Conservation (phyloP, 176 grass and related monocot species). For the Hyparrhenia diplandra region DNA sequence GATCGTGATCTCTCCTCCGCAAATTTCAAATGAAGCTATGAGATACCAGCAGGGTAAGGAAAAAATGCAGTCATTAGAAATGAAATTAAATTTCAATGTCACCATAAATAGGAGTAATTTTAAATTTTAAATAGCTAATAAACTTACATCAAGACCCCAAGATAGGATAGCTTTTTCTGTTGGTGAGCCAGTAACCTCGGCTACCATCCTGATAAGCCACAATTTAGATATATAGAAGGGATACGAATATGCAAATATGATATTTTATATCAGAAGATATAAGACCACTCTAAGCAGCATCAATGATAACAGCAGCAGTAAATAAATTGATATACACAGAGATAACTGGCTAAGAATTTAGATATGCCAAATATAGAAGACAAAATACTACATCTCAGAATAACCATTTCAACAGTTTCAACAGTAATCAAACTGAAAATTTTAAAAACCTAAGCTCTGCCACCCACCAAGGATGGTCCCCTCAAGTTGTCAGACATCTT, state of each 20-base stretch:
- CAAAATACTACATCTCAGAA: not conserved
- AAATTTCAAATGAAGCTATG: slow-evolving; percentile 85
- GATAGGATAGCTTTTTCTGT: slow-evolving; percentile 94
- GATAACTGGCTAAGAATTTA: not conserved
- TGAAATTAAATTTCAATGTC: not conserved
- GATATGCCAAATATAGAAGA: not conserved
- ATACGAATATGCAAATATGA: slow-evolving; percentile 5
- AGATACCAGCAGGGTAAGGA: slow-evolving; percentile 28
- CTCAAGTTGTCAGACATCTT: not conserved
- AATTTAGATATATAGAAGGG: slow-evolving; percentile 11
- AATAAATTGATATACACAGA: not conserved
- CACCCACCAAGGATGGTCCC: not conserved
- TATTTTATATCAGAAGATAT: not conserved
- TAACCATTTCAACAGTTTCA: not conserved
- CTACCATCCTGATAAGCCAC: slow-evolving; percentile 51
- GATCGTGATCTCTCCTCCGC: slow-evolving; percentile 58
- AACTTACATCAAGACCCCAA: slow-evolving; percentile 74
- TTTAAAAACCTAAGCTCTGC: not conserved
- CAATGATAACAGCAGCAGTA: not conserved
- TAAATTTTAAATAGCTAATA: slow-evolving; percentile 1
- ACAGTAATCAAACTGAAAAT: not conserved
- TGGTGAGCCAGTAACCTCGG: slow-evolving; percentile 80
- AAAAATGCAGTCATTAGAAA: slow-evolving; percentile 28
- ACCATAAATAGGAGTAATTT: not conserved
- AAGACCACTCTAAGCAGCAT: not conserved